A percentile compares a stretch with the other conserved stretches of the same genome.
Conservation (phyloP, 2,329 filamentous ascomycete genomes). For the Coniochaeta ligniaria region DNA sequence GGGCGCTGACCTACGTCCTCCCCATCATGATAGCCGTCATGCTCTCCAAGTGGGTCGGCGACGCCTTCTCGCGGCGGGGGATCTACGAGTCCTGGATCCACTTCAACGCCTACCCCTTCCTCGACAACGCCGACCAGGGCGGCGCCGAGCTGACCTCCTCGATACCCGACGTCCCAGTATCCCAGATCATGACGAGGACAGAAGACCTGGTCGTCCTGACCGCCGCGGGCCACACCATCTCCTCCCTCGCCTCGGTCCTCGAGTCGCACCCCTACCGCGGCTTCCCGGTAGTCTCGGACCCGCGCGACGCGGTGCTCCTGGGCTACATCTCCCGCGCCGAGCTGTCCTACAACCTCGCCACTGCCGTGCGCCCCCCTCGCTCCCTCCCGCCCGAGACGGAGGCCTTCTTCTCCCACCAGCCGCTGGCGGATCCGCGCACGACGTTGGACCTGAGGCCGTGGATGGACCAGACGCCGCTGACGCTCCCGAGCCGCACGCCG, state of each 20-base stretch:
- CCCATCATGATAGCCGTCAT: slow-evolving; percentile 99
- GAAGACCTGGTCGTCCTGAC: slow-evolving; percentile 87
- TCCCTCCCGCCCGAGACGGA: slow-evolving; percentile 64
- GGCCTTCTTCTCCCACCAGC: slow-evolving; percentile 78
- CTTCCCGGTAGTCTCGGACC: slow-evolving; percentile 81
- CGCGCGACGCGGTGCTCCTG: slow-evolving; percentile 69
- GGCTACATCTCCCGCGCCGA: slow-evolving; percentile 94
- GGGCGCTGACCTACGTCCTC: slow-evolving; percentile 89
- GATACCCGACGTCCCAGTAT: slow-evolving; percentile 78
- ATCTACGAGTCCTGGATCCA: slow-evolving; percentile 99
- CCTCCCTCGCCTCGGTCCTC: slow-evolving; percentile 64
- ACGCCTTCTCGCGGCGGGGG: slow-evolving; percentile 83
- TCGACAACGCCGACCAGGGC: slow-evolving; percentile 89
- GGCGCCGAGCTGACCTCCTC: slow-evolving; percentile 34
- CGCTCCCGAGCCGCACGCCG: slow-evolving; percentile 66
- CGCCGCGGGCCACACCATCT: slow-evolving; percentile 81
- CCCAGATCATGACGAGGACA: slow-evolving; percentile 84
- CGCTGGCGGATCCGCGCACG: slow-evolving; percentile 67
- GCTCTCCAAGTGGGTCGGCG: slow-evolving; percentile 96
- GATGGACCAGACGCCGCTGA: slow-evolving; percentile 99
- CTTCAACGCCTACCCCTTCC: slow-evolving; percentile 89
- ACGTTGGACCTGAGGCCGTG: slow-evolving; percentile 87
- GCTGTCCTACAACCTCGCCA: slow-evolving; percentile 70
- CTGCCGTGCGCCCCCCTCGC: slow-evolving; percentile 47
- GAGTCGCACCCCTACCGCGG: slow-evolving; percentile 73